phyloP scores from a whole-genome alignment of 352 stramenopile genomes.

The Phytophthora nicotianae region DNA sequence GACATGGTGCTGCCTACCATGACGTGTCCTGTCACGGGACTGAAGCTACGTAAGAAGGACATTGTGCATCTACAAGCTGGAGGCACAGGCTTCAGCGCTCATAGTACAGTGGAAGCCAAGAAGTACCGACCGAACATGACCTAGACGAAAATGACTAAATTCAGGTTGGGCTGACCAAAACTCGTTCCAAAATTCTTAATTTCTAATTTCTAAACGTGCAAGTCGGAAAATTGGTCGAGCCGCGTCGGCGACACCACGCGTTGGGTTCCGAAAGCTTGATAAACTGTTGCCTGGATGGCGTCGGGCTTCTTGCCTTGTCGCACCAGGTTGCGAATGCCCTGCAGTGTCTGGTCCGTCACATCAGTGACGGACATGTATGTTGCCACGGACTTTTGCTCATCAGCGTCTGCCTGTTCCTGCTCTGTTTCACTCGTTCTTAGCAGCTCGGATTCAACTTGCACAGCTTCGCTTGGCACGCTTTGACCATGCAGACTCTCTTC shows the following conservation, averaged over 20 bases:
- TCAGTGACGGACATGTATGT: conserved; percentile 56
- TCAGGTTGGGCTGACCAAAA: no score
- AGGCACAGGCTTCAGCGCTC: conserved; percentile 81
- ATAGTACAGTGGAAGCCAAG: conserved; percentile 88
- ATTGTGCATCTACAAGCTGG: conserved; percentile 79
- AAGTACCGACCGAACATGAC: conserved; percentile 88
- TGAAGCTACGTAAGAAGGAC: conserved; percentile 89
- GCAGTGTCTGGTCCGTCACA: conserved; percentile 55
- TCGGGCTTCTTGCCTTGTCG: conserved; percentile 29
- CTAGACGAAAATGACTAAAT: no score
- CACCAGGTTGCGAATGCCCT: conserved; percentile 55
- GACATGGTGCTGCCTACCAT: conserved; percentile 87
- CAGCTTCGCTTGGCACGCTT: not conserved
- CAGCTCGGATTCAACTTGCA: conserved; percentile 30
- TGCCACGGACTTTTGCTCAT: not conserved
- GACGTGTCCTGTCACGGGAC: conserved; percentile 81
- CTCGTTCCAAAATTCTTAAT: no score
- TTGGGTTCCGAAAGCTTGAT: conserved; percentile 52
- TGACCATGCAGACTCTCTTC: conserved; percentile 40
- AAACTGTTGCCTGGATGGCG: conserved; percentile 49
- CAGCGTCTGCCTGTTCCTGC: not conserved
- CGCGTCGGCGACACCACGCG: conserved; percentile 39
- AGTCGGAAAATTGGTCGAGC: conserved; percentile 48
- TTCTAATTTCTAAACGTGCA: conserved; percentile 34
- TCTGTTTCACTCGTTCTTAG: not conserved